Evolutionary conservation across 2,329 filamentous ascomycete genomes (phyloP).

Genomic region (Orbilia brochopaga): DNA sequence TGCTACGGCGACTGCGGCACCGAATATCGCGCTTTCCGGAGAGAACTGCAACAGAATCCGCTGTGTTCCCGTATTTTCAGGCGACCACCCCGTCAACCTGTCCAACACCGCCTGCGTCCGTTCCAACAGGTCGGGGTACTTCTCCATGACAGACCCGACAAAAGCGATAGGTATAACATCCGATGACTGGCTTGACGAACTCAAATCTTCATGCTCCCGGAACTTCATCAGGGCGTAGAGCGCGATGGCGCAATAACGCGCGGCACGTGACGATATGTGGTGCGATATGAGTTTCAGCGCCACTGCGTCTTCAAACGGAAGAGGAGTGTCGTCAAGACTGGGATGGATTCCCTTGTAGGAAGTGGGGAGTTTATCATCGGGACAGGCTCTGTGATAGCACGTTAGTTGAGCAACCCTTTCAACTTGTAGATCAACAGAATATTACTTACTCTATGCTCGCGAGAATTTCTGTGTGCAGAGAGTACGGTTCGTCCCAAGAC

Average conservation of each 20-base stretch:
- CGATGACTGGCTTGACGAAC: conserved; percentile 4
- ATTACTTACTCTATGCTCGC: conserved; percentile 37
- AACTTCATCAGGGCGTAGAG: conserved; percentile 41
- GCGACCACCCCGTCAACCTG: conserved; percentile 23
- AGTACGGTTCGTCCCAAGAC: conserved; percentile 20
- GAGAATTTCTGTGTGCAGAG: conserved; percentile 36
- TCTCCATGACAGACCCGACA: conserved; percentile 43
- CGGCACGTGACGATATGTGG: conserved; percentile 40
- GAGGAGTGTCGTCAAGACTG: conserved; percentile 12
- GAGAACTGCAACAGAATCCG: conserved; percentile 40
- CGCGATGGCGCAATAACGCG: conserved; percentile 45
- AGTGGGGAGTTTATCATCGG: conserved; percentile 11
- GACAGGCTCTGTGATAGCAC: conserved; percentile 6
- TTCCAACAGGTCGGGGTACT: conserved; percentile 30
- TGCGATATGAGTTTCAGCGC: conserved; percentile 28
- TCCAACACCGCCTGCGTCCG: conserved; percentile 34
- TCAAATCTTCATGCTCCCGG: conserved; percentile 13
- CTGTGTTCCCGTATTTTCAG: not conserved
- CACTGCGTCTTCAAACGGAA: conserved; percentile 17
- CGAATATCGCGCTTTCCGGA: conserved; percentile 42
- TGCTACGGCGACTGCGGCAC: conserved; percentile 41
- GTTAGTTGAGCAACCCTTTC: not conserved
- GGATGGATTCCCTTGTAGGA: conserved; percentile 21
- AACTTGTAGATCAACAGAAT: not conserved
- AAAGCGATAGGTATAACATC: conserved; percentile 42